Conservation (phyloP, 2,329 filamentous ascomycete species). For the Phialophora expanda region DNA sequence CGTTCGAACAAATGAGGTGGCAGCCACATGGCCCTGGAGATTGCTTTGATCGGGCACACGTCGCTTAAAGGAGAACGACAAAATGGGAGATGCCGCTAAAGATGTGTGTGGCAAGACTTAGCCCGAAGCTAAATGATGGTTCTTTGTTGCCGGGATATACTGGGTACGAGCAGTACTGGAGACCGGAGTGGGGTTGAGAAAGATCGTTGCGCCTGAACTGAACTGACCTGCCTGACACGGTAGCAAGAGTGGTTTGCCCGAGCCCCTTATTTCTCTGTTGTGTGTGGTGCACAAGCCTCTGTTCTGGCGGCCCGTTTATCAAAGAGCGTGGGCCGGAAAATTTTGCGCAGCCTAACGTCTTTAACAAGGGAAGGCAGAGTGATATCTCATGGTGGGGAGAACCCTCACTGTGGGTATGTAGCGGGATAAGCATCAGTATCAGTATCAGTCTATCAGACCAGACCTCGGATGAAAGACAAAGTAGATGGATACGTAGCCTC, state of each 20-base stretch:
- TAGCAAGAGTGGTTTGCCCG: background rate
- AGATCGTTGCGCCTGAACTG: background rate
- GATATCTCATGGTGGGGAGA: background rate
- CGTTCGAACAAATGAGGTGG: slow-evolving; percentile 30
- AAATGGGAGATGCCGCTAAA: slow-evolving; percentile 20
- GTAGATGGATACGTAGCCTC: background rate
- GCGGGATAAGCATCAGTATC: background rate
- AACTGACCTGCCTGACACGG: background rate
- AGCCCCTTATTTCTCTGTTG: background rate
- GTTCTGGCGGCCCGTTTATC: background rate
- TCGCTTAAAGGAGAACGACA: slow-evolving; percentile 17
- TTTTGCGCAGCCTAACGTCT: background rate
- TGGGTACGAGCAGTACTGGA: background rate
- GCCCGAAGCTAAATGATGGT: slow-evolving; percentile 15
- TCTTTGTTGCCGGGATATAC: background rate
- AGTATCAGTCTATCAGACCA: background rate
- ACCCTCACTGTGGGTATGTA: background rate
- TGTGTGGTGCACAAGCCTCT: background rate
- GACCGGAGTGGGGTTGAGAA: background rate
- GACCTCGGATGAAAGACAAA: slow-evolving; percentile 13
- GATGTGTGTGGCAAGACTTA: slow-evolving; percentile 14
- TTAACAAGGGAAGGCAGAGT: background rate
- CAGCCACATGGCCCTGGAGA: slow-evolving; percentile 40
- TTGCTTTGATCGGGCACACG: slow-evolving; percentile 33
- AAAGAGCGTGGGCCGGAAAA: background rate